phyloP scores from a whole-genome alignment of 352 stramenopile species.

The Pythium phragmiticola region DNA sequence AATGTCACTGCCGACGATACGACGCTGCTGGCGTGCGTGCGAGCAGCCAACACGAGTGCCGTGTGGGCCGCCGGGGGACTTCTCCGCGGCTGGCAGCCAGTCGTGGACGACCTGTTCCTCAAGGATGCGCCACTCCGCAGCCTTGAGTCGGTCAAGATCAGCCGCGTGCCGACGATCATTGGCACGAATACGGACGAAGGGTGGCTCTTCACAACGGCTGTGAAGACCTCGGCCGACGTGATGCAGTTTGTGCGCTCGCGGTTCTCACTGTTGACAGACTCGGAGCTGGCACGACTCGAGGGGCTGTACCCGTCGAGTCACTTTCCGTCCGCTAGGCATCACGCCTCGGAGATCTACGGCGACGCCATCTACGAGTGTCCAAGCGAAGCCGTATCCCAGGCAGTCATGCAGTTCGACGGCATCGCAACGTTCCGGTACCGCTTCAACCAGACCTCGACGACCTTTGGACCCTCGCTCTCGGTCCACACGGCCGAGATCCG shows the following conservation, averaged over 20 bases:
- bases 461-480: constrained; percentile 1
- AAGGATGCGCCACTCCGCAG: neutral
- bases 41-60: neutral
- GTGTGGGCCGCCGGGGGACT: constrained; percentile 3
- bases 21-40: constrained; percentile 5
- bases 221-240: neutral
- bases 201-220: constrained; percentile 3
- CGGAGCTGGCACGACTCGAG: neutral
- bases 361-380: constrained; percentile 19
- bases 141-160: neutral
- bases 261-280: constrained; percentile 1
- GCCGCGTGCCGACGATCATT: constrained; percentile 14
- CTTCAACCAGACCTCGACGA: constrained; percentile 11
- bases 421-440: constrained; percentile 11
- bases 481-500: constrained; percentile 15
- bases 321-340: constrained; percentile 12
- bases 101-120: constrained; percentile 12
- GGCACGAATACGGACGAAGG: constrained; percentile 22
- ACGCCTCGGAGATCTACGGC: constrained; percentile 6
- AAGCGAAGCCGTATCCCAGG: constrained; percentile 3
- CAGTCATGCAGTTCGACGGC: neutral
- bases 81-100: constrained; percentile 1
- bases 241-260: constrained; percentile 1
- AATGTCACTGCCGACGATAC: neutral
- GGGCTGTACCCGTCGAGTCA: constrained; percentile 6